Conservation (phyloP, 805 yeast genomes). For the Starmerella powellii region DNA sequence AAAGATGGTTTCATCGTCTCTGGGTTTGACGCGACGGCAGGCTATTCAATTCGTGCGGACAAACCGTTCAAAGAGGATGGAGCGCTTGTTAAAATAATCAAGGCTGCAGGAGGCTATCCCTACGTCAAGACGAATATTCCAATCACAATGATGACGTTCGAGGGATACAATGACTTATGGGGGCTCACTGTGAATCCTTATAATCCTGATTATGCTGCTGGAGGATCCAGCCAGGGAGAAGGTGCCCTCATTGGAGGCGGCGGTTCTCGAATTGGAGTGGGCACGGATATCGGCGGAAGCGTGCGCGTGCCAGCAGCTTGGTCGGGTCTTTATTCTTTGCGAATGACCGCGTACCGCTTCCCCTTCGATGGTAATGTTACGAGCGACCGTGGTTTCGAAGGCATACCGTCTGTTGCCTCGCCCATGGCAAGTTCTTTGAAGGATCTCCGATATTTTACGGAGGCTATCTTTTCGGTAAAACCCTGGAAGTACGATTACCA, state of each 20-base stretch:
- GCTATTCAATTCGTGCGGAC: conserved; percentile 35
- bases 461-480: conserved; percentile 35
- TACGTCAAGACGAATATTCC: conserved; percentile 48
- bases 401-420: conserved; percentile 19
- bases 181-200: conserved; percentile 42
- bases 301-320: conserved; percentile 45
- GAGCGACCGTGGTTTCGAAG: conserved; percentile 38
- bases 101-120: conserved; percentile 44
- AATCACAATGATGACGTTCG: conserved; percentile 44
- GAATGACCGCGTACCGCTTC: conserved; percentile 40
- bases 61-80: conserved; percentile 34
- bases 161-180: conserved; percentile 42
- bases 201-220: conserved; percentile 36
- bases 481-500: conserved; percentile 47
- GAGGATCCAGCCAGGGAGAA: conserved; percentile 47
- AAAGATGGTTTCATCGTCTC: conserved; percentile 44
- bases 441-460: conserved; percentile 40
- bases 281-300: conserved; percentile 49
- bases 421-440: conserved; percentile 38
- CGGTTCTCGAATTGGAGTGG: conserved; percentile 42
- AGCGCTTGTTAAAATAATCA: conserved; percentile 33
- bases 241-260: conserved; percentile 38
- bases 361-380: conserved; percentile 34
- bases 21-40: conserved; percentile 43
- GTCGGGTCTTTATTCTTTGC: conserved; percentile 39